Base-by-base conservation (phyloP, 768 basidiomycete genomes). In the Mycena vulgaris region DNA sequence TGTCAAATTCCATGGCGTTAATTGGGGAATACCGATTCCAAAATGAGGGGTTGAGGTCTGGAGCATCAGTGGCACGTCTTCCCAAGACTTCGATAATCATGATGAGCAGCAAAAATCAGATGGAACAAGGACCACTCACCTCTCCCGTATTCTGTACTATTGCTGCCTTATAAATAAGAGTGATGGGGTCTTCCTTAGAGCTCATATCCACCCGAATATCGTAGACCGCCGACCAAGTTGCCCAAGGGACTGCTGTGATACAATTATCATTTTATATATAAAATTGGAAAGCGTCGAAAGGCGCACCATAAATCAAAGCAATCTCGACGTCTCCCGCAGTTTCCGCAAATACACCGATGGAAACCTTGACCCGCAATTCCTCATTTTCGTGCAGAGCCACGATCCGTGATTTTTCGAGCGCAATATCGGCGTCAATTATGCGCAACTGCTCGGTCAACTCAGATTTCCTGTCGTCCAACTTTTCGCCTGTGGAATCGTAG, bases 141-240 rank as follows among this genome's bases (percentile, higher is more conserved):
- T 86, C 85, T 23, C 82, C 84, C 1, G 84, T 84, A 31, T 61
- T 75, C 69, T 86, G 85, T 2, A 74, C 78, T 27, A 86, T 78
- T 7, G 75, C 68, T 0, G 82, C 84, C 68, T 84, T 85, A 76
- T 86, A 85, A 2, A 81, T 69, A 2, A 86, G 71, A 0, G 75
- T 77, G 2, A 83, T 70, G 0, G 80, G 72, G 14, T 78, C 77
- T 5, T 82, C 79, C 40, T 79, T 79, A 5, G 80, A 66, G 17
- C 82, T 69, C 68, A 78, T 84, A 47, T 84, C 75, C 19, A 83
- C 84, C 1, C 84, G 79, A 39, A 85, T 76, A 63, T 85, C 82
- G 42, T 86, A 85, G 11, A 68, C 68, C 3, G 84, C 77, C 21
- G 42, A 72, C 84, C 85, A 86, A 23, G 64, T 77, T 3, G 80